Evolutionary conservation across 768 basidiomycete genomes (phyloP), one percentile per base, ranked within the genome.

Genomic region (Coprinopsis cinerea): DNA sequence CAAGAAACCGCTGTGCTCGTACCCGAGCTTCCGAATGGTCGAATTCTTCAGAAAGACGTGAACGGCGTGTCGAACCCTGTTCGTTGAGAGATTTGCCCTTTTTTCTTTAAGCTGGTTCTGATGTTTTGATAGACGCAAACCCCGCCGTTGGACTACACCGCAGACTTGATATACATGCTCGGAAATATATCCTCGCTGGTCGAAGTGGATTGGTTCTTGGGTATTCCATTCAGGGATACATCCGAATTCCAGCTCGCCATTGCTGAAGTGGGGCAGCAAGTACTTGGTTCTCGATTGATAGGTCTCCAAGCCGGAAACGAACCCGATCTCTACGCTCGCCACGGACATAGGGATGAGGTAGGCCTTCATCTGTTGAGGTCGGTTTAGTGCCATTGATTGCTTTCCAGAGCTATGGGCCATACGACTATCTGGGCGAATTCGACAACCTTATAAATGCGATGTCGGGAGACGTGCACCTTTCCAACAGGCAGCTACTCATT

Each of bases 291-390:
- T 43, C 72, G 78, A 51, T 66, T 90, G 15, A 61, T 84, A n/a
- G 88, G 83, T 0, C 64, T 86, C 5, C 82, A 87, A 61, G 76
- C 81, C 1, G 86, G 82, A 2, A 88, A 90, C 60, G 88, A 90
- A 64, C 88, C 87, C 13, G 88, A 92, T 68, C 75, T 88, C 54
- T 91, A 83, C 55, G 66, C 72, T 11, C 51, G 58, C 61, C 72
- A 65, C 22, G 46, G 35, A 11, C 43, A 39, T 23, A 23, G 30
- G 18, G 42, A 2, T 15, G 7, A 9, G 15, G 37, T 43, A 35
- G 10, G 63, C 46, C 26, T 42, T 43, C 3, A 18, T 46, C 7
- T 26, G 15, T 20, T 44, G 11, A n/a, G 17, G 20, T 14, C 11
- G 15, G 23, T n/a, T n/a, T n/a, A n/a, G n/a, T n/a, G n/a, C n/a